These are phyloP conservation scores for Bocquillonia castaneifolia DNA, from an alignment of 441 rosid genomes.

Conservation along the genomic window DNA sequence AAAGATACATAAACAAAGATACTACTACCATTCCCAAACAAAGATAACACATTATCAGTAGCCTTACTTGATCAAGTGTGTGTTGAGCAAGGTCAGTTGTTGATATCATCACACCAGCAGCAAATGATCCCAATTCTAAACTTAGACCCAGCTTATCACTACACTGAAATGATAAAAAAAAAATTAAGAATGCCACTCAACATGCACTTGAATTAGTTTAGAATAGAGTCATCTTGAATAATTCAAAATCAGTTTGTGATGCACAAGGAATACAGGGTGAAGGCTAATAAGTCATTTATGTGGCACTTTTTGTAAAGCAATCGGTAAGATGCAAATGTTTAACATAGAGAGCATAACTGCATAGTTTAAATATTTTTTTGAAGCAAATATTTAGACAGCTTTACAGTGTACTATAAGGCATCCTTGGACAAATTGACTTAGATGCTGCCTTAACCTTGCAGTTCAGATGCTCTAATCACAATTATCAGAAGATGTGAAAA, in stretches of 20 bases:
- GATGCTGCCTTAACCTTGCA: not conserved
- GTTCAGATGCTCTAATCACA: not conserved
- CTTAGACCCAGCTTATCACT: conserved; percentile 56
- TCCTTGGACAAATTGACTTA: not conserved
- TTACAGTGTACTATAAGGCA: not conserved
- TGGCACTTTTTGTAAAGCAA: no score
- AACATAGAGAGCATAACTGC: no score
- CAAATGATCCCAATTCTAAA: conserved; percentile 58
- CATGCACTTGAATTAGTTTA: conserved; percentile 2
- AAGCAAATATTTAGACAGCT: not conserved
- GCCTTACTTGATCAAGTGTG: conserved; percentile 48
- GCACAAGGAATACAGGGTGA: not conserved
- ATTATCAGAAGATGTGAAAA: not conserved
- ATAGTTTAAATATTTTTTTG: no score
- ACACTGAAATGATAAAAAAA: conserved; percentile 40
- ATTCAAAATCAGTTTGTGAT: not conserved
- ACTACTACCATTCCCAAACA: conserved; percentile 1
- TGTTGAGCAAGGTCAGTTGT: conserved; percentile 56
- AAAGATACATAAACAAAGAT: conserved; percentile 7
- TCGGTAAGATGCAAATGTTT: no score
- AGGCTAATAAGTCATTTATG: not conserved
- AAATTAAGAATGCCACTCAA: not conserved
- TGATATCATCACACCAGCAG: conserved; percentile 61
- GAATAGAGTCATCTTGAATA: not conserved
- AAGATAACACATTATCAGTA: conserved; percentile 3